Evolutionary conservation across 257 asterid species (phyloP).

Genomic region (Lycium ferocissimum): DNA sequence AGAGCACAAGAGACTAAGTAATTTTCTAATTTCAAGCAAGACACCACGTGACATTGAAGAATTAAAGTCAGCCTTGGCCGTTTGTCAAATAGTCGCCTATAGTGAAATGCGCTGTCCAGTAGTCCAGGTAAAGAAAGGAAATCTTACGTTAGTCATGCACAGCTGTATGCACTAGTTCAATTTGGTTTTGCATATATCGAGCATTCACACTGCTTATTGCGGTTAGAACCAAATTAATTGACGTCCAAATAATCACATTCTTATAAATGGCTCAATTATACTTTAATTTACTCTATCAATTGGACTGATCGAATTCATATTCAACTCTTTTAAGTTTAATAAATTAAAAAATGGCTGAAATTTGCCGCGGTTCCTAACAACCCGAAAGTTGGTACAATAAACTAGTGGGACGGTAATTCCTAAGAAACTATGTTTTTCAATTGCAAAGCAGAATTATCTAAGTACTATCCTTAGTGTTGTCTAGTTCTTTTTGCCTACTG

Average conservation of each 20-base stretch:
- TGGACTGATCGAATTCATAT: not conserved
- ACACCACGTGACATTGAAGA: slow-evolving; percentile 8
- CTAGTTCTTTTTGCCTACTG: no score
- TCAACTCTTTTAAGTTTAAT: not conserved
- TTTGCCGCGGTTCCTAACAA: not conserved
- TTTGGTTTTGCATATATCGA: not conserved
- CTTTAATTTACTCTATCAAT: not conserved
- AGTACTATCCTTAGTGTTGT: not conserved
- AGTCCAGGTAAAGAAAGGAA: not conserved
- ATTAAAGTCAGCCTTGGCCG: slow-evolving; percentile 6
- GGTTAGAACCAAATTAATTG: not conserved
- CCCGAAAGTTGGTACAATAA: not conserved
- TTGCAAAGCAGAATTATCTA: not conserved
- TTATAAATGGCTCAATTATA: not conserved
- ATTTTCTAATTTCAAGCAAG: slow-evolving; percentile 8
- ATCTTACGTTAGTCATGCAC: slow-evolving; percentile 5
- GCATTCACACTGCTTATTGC: slow-evolving; percentile 19
- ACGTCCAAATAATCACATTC: not conserved
- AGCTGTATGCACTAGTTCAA: slow-evolving; percentile 27
- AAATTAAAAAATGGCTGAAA: not conserved
- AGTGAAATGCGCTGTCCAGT: not conserved
- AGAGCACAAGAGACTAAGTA: not conserved
- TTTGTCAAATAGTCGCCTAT: not conserved
- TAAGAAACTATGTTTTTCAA: not conserved
- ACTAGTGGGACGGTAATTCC: not conserved